These are phyloP conservation scores for Paecilomyces sp. DNA, from an alignment of 2,329 filamentous ascomycete species.

Conservation along the genomic window DNA sequence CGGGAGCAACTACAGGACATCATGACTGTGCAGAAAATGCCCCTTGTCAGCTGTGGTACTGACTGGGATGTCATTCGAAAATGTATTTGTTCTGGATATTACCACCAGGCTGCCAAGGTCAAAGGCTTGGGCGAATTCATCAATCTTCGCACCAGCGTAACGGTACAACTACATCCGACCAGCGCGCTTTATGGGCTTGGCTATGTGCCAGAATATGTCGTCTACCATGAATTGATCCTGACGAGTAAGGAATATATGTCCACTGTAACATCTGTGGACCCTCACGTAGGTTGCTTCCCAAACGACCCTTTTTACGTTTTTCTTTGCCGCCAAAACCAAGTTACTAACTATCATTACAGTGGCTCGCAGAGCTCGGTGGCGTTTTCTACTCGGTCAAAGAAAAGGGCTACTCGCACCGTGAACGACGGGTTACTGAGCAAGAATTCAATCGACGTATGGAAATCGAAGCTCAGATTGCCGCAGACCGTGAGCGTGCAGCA, in stretches of 20 bases:
- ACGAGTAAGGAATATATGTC: slow-evolving; percentile 98
- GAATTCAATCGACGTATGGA: slow-evolving; percentile 93
- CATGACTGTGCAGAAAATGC: slow-evolving; percentile 89
- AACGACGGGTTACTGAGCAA: slow-evolving; percentile 79
- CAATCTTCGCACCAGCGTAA: slow-evolving; percentile 89
- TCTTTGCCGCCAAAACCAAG: neutral
- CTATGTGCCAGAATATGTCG: slow-evolving; percentile 91
- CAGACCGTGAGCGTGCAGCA: slow-evolving; percentile 60
- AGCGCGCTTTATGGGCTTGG: slow-evolving; percentile 87
- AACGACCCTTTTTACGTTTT: too few species aligned
- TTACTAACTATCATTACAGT: slow-evolving; percentile 34
- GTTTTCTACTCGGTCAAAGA: slow-evolving; percentile 98
- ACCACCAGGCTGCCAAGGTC: slow-evolving; percentile 92
- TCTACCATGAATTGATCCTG: slow-evolving; percentile 96
- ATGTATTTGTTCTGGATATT: slow-evolving; percentile 96
- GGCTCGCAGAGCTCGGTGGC: slow-evolving; percentile 91
- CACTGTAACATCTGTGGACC: slow-evolving; percentile 90
- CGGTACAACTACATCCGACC: slow-evolving; percentile 89
- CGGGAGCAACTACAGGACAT: slow-evolving; percentile 90
- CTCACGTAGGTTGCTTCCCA: slow-evolving; percentile 48
- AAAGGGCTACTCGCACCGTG: slow-evolving; percentile 84
- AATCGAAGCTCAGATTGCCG: slow-evolving; percentile 85
- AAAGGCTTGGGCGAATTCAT: slow-evolving; percentile 97
- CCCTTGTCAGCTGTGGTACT: slow-evolving; percentile 78
- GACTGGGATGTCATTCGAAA: slow-evolving; percentile 95